Base-by-base conservation (phyloP, 495 filamentous ascomycete genomes). In the Podospora pseudocomata region DNA sequence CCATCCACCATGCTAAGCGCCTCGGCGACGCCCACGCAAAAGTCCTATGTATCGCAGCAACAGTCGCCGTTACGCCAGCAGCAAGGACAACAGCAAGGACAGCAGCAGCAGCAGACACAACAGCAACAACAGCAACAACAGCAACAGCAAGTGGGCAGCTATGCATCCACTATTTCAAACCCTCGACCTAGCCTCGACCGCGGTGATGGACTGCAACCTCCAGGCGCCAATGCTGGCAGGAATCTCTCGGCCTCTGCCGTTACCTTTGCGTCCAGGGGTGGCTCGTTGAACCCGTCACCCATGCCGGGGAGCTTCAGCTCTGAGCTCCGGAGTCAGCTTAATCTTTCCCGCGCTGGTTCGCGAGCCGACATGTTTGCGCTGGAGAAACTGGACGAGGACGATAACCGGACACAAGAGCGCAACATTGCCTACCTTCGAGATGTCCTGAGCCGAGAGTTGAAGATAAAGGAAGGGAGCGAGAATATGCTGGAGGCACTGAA, bases 391-490 rank as follows among this genome's bases (percentile, higher is more conserved):
- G 88, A 86, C 67, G 88, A 88, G 66, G 89, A 90, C 39, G 87
- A 89, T 56, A 85, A 85, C 28, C 74, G 83, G 1, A 74, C 80
- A 6, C 86, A 86, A 4, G 94, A 97, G 76, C 87, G 92, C 77
- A 87, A 88, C 18, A 86, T 96, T 71, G 86, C 87, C 28, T 81
- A 87, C 56, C 83, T 96, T 68, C 86, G 89, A 67, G 92, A 97
- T 73, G 87, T 88, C 75, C 89, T 99, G 67, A 93, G 91, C 61
- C 93, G 94, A 73, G 95, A 98, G 77, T 89, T 91, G 79, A 98
- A 98, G 83, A 98, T 98, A 75, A 97, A 96, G 79, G 89, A 92
- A 67, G 95, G 95, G 27, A 97, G 94, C 64, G 95, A 99, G 83
- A 99, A 99, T 76, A 87, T 98, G 85, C 80, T 99, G 63, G 95